Evolutionary conservation across 352 stramenopile genomes (phyloP).

Genomic region (Globisporangium alternatum): DNA sequence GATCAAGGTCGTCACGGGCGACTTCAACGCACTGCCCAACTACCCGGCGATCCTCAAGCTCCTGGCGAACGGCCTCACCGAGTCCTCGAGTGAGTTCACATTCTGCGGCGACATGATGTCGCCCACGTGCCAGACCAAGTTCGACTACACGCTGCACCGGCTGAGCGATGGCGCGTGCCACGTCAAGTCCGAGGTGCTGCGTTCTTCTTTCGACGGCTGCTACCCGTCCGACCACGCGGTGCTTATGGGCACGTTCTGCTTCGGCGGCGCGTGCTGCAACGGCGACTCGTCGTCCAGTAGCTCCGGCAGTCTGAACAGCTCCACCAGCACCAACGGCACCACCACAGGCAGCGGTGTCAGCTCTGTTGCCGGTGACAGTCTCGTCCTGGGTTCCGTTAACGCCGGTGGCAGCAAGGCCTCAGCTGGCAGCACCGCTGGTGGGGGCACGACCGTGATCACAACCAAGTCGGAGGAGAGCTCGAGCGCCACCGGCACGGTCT

Average conservation of each 20-base stretch:
- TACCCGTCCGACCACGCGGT: constrained; percentile 76
- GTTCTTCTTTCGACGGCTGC: constrained; percentile 58
- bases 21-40: constrained; percentile 70
- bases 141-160: constrained; percentile 60
- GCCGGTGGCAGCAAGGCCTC: background rate
- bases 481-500: constrained; percentile 39
- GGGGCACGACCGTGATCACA: constrained; percentile 27
- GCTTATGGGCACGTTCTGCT: constrained; percentile 54
- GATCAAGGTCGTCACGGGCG: constrained; percentile 57
- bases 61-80: constrained; percentile 40
- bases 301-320: background rate
- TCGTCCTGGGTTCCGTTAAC: constrained; percentile 24
- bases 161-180: constrained; percentile 44
- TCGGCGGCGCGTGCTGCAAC: constrained; percentile 52
- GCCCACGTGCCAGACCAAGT: constrained; percentile 59
- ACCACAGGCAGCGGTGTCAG: background rate
- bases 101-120: constrained; percentile 72
- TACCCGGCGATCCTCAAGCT: constrained; percentile 67
- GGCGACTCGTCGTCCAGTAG: constrained; percentile 26
- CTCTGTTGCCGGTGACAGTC: constrained; percentile 17
- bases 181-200: constrained; percentile 54
- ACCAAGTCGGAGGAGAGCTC: constrained; percentile 37
- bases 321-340: background rate
- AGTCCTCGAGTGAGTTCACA: constrained; percentile 50
- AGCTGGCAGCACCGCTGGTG: constrained; percentile 12